Conservation (phyloP, 345 rosid genomes). For the Dipteronia sinensis region DNA sequence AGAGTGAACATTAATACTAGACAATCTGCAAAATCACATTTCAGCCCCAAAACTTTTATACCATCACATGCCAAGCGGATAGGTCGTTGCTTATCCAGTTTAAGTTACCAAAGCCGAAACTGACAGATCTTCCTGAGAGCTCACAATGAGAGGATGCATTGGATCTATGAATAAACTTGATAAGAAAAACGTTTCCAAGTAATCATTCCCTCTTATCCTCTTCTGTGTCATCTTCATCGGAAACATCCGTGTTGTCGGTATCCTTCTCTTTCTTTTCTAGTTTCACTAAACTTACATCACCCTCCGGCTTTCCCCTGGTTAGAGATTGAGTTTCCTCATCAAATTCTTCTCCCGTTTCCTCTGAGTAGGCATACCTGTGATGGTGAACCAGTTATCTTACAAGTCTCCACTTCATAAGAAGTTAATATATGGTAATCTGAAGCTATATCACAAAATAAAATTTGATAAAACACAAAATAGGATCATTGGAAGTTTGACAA, state of each 20-base stretch:
- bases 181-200: neutral
- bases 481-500: neutral
- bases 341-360: conserved; percentile 58
- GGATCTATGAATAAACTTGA: neutral
- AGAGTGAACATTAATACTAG: conserved; percentile 9
- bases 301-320: conserved; percentile 61
- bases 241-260: conserved; percentile 18
- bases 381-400: conserved; percentile 3
- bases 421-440: neutral
- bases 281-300: conserved; percentile 69
- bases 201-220: conserved; percentile 76
- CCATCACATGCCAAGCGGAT: neutral
- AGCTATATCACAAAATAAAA: neutral
- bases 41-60: neutral
- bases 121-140: conserved; percentile 3
- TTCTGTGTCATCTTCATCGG: conserved; percentile 61
- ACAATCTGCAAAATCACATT: conserved; percentile 10
- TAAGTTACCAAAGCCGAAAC: neutral
- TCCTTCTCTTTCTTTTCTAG: conserved; percentile 62
- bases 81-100: neutral
- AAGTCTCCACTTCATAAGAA: neutral
- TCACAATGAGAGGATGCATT: neutral
- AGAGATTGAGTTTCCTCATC: conserved; percentile 74
- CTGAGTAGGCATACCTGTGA: conserved; percentile 82
- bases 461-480: neutral